Conservation (phyloP, 2,329 filamentous ascomycete species). For the Scedosporium dehoogii region DNA sequence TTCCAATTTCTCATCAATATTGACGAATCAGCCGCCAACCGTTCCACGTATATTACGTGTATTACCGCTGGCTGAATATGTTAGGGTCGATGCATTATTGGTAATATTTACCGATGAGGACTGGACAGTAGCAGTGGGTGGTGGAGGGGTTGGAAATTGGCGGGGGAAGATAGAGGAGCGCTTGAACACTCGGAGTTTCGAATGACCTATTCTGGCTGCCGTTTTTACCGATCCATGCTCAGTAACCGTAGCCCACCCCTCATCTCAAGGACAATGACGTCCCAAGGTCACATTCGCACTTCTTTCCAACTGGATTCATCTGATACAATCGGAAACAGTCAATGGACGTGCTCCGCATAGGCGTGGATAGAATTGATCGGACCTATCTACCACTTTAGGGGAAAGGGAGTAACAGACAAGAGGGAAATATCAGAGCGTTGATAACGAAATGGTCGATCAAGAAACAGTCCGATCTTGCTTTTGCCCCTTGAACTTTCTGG, state of each 20-base stretch:
- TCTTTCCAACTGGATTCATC: neutral
- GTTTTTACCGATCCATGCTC: neutral
- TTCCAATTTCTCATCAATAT: neutral
- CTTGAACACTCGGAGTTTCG: neutral
- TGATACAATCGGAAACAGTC: neutral
- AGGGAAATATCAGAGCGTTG: neutral
- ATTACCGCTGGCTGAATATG: neutral
- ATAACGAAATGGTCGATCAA: neutral
- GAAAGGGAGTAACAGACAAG: neutral
- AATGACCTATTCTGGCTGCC: neutral
- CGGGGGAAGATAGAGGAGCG: neutral
- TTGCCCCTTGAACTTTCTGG: no score
- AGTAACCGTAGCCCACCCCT: neutral
- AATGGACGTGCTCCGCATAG: neutral
- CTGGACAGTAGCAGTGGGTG: no score
- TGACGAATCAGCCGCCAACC: neutral
- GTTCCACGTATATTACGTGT: neutral
- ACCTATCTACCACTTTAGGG: neutral
- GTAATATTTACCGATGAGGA: neutral
- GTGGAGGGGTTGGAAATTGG: neutral
- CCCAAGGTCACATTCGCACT: neutral
- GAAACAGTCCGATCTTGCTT: neutral
- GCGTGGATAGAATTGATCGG: neutral
- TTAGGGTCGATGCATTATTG: neutral
- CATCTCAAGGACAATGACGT: neutral